phyloP scores from a whole-genome alignment of 2,329 filamentous ascomycete genomes.

The Aplosporella prunicola region DNA sequence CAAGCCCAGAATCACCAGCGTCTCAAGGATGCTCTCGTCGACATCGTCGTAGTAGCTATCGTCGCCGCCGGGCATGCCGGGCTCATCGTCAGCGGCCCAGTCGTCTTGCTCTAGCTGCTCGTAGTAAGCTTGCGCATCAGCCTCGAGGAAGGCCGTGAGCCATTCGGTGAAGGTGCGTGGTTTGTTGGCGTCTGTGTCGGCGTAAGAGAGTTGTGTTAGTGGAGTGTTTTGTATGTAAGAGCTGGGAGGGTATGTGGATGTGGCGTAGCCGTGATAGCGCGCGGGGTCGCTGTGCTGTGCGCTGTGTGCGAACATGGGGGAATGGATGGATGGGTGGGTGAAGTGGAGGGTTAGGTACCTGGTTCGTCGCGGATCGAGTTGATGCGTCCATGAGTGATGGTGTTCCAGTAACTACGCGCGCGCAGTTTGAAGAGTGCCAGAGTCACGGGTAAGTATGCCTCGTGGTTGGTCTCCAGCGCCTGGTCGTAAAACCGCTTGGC shows the following conservation, averaged over 20 bases:
- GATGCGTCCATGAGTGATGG: conserved; percentile 76
- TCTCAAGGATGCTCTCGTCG: conserved; percentile 76
- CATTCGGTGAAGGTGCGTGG: conserved; percentile 76
- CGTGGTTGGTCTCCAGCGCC: conserved; percentile 78
- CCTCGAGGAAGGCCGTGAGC: conserved; percentile 73
- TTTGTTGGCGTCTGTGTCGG: conserved; percentile 53
- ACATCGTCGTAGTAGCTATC: conserved; percentile 54
- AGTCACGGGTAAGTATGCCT: conserved; percentile 89
- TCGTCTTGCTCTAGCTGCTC: conserved; percentile 47
- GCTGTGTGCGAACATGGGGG: no score
- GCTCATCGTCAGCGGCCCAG: conserved; percentile 27
- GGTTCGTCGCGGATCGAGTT: conserved; percentile 89
- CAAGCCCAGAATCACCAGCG: conserved; percentile 70
- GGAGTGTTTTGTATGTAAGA: not conserved
- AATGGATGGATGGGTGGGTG: no score
- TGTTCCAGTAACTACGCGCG: conserved; percentile 86
- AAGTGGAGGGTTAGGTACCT: no score
- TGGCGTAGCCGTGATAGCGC: no score
- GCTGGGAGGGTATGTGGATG: no score
- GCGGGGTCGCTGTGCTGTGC: no score
- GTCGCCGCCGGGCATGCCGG: conserved; percentile 41
- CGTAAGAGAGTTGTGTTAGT: conserved; percentile 19
- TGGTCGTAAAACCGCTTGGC: conserved; percentile 95
- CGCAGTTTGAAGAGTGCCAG: conserved; percentile 79
- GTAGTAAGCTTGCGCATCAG: conserved; percentile 41